Evolutionary conservation across 208 protist genomes (phyloP), one percentile per base, ranked within the genome.

Genomic region (Trypanosomatidae sp.): DNA sequence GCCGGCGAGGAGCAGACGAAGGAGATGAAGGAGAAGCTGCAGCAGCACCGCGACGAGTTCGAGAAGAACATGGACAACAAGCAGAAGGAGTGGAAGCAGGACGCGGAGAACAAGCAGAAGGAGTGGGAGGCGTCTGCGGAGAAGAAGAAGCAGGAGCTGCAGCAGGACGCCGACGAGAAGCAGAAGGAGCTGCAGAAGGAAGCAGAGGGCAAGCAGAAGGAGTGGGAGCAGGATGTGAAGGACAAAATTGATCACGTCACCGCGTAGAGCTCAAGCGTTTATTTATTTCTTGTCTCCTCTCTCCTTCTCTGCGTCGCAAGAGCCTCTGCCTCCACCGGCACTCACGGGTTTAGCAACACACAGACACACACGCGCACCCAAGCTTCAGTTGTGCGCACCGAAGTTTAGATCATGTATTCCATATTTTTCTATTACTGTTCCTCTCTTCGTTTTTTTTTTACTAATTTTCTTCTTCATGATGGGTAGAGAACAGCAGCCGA

Each of bases 101-200:
- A 30, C 13, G 25, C 10, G 43, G 12, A 74, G 52, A 44, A 69
- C 59, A 46, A 19, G 28, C 41, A 68, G 66, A 25, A 19, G 3
- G 12, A 72, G 41, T 19, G 66, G 15, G 36, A 71, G 65, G 17
- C n/a, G n/a, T n/a, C n/a, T n/a, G n/a, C n/a, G n/a, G n/a, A n/a
- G n/a, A n/a, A n/a, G n/a, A n/a, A n/a, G n/a, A n/a, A n/a, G n/a
- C n/a, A n/a, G n/a, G n/a, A n/a, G n/a, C n/a, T n/a, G n/a, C n/a
- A n/a, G n/a, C n/a, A 76, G 52, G 58, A 70, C 13, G 49, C 46
- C 30, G 15, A 76, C 25, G 25, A 41, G 39, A 64, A 67, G 70
- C 0, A 8, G 53, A 15, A 69, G 4, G 66, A 78, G 19, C 25
- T 19, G 55, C 17, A 71, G 56, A 67, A 50, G 17, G 13, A 62